Base-by-base conservation (phyloP, 2,329 filamentous ascomycete species). In the Clarireedia sp. region DNA sequence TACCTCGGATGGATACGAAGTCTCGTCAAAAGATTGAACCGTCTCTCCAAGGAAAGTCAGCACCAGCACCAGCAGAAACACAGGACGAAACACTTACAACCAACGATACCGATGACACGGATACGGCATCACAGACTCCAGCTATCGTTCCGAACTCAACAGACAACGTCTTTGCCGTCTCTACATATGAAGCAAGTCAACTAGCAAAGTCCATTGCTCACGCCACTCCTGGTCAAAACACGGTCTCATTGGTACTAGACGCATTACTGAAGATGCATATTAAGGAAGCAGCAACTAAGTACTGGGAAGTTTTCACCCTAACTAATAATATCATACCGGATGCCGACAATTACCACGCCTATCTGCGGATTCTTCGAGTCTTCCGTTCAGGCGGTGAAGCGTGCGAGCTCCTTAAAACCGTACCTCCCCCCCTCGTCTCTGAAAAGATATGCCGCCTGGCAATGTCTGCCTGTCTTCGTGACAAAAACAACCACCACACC, bases 291-390 rank as follows among this genome's bases (percentile, higher is more conserved):
- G 87, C 83, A n/a, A 71, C 79, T 51, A 77, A 77, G 33, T 97
- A 96, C 70, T 97, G 91, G 91, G 74, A 85, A 17, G 67, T 85
- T 5, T 73, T 96, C 56, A 87, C 85, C 6, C 68, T 75, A 2
- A 70, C 76, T 12, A 78, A 82, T 67, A 71, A 72, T n/a, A 72
- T 96, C 57, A 67, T 74, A 2, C 90, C 92, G 0, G 91, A 96
- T 67, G 64, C 74, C 8, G 78, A 84, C 60, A 90, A 89, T 67
- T 87, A 85, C 72, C 75, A 83, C 60, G 74, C 77, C 60, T 84
- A 89, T 64, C 75, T 96, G 16, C 79, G 81, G 52, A 70, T 88
- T 43, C 77, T 94, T 37, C 81, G 83, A 51, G 69, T 78, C 36
- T 82, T 80, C 43, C 85, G 86, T 57, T 79, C 85, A 44, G 91